Conservation (phyloP, 2,329 filamentous ascomycete species). For the Beauveria sp. region DNA sequence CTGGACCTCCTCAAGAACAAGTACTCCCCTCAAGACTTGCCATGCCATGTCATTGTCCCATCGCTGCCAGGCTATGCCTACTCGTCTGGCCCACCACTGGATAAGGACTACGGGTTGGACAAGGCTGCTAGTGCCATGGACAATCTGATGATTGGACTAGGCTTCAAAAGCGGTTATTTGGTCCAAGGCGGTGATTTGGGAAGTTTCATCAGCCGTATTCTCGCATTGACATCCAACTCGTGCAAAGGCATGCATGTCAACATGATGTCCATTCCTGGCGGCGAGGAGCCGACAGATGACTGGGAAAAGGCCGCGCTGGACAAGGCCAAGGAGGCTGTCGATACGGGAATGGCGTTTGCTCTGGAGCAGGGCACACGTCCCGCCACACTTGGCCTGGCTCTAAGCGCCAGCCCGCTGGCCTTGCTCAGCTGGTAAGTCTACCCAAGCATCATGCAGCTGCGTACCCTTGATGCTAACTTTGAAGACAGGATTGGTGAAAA, state of each 20-base stretch:
- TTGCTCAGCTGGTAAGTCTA: constrained; percentile 42
- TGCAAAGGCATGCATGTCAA: constrained; percentile 37
- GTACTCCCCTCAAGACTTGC: constrained; percentile 41
- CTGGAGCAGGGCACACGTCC: constrained; percentile 46
- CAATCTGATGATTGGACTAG: constrained; percentile 43
- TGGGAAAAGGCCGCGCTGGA: constrained; percentile 19
- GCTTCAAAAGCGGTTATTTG: constrained; percentile 44
- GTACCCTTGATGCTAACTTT: not conserved
- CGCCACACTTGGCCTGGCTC: constrained; percentile 46
- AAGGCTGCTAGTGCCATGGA: constrained; percentile 35
- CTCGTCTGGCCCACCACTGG: constrained; percentile 38
- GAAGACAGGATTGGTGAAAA: constrained; percentile 45
- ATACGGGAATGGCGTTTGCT: constrained; percentile 40
- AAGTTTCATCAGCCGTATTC: constrained; percentile 31
- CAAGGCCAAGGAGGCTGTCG: constrained; percentile 30
- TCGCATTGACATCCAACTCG: constrained; percentile 33
- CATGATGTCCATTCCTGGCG: constrained; percentile 14
- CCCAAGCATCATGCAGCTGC: no score
- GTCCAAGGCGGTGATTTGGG: constrained; percentile 52
- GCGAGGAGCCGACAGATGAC: not conserved
- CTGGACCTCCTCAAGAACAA: constrained; percentile 37
- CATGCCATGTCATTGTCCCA: constrained; percentile 50
- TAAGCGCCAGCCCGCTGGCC: constrained; percentile 46
- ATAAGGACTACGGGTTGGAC: constrained; percentile 29
- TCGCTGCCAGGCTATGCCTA: constrained; percentile 48